Conservation (phyloP, 148 eudicot species). For the Simmondsia chinensis region DNA sequence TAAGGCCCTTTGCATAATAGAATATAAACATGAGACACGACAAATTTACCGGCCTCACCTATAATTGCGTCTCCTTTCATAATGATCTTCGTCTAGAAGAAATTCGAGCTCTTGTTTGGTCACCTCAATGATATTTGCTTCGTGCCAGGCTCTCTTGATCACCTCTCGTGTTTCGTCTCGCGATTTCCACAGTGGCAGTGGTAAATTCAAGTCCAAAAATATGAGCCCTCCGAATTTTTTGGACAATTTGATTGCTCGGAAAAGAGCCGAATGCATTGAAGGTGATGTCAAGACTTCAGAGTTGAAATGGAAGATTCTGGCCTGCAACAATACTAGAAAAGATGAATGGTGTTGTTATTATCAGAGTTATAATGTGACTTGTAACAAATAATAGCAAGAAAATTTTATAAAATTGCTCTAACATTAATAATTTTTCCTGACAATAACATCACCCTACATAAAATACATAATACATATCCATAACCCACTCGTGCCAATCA, state of each 20-base stretch:
- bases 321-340: slow-evolving; percentile 35
- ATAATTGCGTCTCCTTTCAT: slow-evolving; percentile 58
- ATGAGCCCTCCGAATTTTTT: slow-evolving; percentile 71
- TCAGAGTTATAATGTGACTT: no score
- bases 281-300: slow-evolving; percentile 64
- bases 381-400: no score
- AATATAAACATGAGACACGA: no score
- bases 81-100: slow-evolving; percentile 65
- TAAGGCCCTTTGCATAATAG: no score
- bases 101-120: slow-evolving; percentile 75
- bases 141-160: slow-evolving; percentile 73
- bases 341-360: neutral
- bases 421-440: no score
- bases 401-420: no score
- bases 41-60: no score
- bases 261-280: slow-evolving; percentile 60
- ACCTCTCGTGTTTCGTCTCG: slow-evolving; percentile 64
- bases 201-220: slow-evolving; percentile 78
- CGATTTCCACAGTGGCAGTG: slow-evolving; percentile 77
- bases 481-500: no score
- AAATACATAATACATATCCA: no score
- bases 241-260: slow-evolving; percentile 60
- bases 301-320: slow-evolving; percentile 80
- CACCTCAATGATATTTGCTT: slow-evolving; percentile 73
- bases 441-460: no score